These are phyloP conservation scores for Gentiana dahurica DNA, from an alignment of 257 asterid genomes.

Conservation along the genomic window DNA sequence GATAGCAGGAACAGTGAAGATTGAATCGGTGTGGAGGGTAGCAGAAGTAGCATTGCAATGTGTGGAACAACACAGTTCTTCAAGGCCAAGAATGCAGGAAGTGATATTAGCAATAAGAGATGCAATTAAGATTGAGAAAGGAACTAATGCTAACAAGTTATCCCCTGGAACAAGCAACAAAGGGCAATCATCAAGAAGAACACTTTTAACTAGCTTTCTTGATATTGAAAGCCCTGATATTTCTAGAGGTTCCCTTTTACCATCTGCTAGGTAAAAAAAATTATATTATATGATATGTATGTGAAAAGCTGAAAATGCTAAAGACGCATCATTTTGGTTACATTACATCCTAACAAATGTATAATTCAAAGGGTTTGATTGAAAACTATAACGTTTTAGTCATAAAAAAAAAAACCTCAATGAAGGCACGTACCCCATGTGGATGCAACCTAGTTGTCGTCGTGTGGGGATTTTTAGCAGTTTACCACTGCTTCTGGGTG, in stretches of 20 bases:
- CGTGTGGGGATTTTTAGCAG: no score
- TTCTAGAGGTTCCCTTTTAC: conserved; percentile 65
- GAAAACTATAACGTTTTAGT: no score
- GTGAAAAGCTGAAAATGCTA: no score
- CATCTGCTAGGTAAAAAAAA: conserved; percentile 57
- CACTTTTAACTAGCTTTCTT: conserved; percentile 85
- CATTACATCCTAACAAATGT: no score
- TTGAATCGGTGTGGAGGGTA: conserved; percentile 80
- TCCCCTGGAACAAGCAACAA: conserved; percentile 51
- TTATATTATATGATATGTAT: no score
- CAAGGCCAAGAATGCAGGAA: conserved; percentile 95
- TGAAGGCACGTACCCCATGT: no score
- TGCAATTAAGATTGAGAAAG: conserved; percentile 75
- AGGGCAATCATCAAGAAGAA: conserved; percentile 74
- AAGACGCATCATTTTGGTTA: no score
- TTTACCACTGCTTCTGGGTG: no score
- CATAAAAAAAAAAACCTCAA: no score
- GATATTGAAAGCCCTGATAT: conserved; percentile 82
- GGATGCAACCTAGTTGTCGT: no score
- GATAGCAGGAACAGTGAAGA: conserved; percentile 50
- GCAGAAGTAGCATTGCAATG: conserved; percentile 94
- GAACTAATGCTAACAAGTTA: conserved; percentile 35
- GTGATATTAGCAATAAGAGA: conserved; percentile 76
- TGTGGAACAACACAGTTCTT: conserved; percentile 62
- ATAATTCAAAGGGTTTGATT: no score